Percentiles rank a stretch among this genome's conserved stretches.
Evolutionary conservation across 2,329 filamentous ascomycete species (phyloP).

Genomic region (Microascus cirrosus): DNA sequence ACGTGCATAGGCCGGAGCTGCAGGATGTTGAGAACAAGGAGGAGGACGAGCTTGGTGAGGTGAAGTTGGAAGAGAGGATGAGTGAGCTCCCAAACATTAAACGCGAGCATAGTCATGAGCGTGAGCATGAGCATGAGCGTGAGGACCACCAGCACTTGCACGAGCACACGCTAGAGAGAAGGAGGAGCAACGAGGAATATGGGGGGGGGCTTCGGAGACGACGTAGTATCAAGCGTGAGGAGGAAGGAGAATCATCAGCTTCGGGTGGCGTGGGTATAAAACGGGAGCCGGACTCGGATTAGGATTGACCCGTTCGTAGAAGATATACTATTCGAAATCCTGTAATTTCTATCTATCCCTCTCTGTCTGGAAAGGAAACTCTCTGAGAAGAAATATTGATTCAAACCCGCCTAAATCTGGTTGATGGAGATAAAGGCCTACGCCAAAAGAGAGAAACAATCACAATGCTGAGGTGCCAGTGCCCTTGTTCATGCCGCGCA

Average conservation of each 20-base stretch:
- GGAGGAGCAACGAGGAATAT: background rate
- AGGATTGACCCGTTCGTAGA: background rate
- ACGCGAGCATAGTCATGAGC: background rate
- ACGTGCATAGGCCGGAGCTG: background rate
- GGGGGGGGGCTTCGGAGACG: background rate
- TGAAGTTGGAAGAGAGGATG: background rate
- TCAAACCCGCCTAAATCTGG: no score
- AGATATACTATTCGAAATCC: background rate
- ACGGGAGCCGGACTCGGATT: background rate
- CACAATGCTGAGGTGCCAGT: background rate
- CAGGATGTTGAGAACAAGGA: conserved; percentile 7
- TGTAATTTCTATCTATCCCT: background rate
- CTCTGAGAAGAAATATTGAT: no score
- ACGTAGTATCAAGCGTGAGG: background rate
- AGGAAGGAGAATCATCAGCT: background rate
- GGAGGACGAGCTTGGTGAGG: conserved; percentile 5
- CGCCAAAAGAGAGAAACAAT: no score
- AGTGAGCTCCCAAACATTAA: background rate
- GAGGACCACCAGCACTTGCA: background rate
- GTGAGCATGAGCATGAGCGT: background rate
- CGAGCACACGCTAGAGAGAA: background rate
- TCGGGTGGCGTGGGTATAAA: background rate
- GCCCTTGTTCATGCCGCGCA: background rate
- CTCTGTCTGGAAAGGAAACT: background rate
- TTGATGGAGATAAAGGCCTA: no score